Percentiles rank a stretch among this genome's conserved stretches.
These are phyloP conservation scores for Vigna angularis DNA, from an alignment of 306 rosid species.

Conservation along the genomic window DNA sequence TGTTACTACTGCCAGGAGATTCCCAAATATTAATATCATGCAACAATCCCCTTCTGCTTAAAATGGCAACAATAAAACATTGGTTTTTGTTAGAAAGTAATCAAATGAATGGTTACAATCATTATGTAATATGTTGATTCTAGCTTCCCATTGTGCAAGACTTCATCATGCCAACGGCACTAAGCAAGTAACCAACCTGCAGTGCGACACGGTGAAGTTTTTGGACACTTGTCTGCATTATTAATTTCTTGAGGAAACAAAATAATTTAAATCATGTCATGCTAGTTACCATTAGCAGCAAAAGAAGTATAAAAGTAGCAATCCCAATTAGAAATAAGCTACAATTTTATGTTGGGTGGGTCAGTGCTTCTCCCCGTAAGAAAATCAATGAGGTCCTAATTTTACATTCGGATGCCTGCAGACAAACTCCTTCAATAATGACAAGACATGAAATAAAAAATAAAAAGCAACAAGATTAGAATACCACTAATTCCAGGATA, in stretches of 20 bases:
- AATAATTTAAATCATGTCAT: constrained; percentile 35
- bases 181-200: constrained; percentile 36
- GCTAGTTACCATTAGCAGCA: constrained; percentile 47
- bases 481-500: constrained; percentile 32
- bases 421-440: constrained; percentile 50
- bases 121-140: constrained; percentile 19
- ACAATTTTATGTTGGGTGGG: constrained; percentile 49
- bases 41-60: neutral
- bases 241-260: constrained; percentile 28
- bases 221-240: constrained; percentile 35
- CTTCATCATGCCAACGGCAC: constrained; percentile 34
- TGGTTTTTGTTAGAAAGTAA: constrained; percentile 10
- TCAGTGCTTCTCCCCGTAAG: constrained; percentile 51
- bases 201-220: constrained; percentile 31
- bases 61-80: no score
- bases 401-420: constrained; percentile 57
- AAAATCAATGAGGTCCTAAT: constrained; percentile 40
- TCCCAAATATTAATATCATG: constrained; percentile 15
- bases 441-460: constrained; percentile 37
- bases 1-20: constrained; percentile 32
- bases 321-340: constrained; percentile 48
- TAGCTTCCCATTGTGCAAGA: neutral
- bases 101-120: constrained; percentile 4
- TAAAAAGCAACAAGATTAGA: constrained; percentile 31
- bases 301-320: constrained; percentile 35